phyloP scores from a whole-genome alignment of 768 basidiomycete genomes.

The Rhodotorula sphaerocarpa region DNA sequence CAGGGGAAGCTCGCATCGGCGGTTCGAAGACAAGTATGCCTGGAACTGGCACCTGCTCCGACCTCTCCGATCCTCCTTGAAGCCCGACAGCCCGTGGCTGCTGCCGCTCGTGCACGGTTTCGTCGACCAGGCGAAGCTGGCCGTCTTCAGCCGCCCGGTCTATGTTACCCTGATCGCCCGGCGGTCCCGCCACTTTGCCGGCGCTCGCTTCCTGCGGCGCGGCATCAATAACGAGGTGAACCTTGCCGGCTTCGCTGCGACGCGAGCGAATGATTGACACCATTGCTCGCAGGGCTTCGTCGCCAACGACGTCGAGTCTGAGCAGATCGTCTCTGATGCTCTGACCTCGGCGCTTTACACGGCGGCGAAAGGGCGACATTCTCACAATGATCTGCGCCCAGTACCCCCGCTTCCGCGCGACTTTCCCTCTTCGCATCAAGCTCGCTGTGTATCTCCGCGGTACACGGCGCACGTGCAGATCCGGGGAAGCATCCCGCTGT shows the following conservation, averaged over 20 bases:
- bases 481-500: constrained; percentile 88
- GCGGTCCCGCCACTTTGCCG: constrained; percentile 87
- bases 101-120: constrained; percentile 89
- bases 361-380: not conserved
- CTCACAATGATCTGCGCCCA: not conserved
- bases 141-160: constrained; percentile 76
- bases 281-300: constrained; percentile 72
- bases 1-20: not conserved
- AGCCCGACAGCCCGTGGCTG: constrained; percentile 65
- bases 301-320: constrained; percentile 97
- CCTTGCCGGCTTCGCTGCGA: not conserved
- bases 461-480: constrained; percentile 93
- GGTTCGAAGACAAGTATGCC: constrained; percentile 79
- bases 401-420: constrained; percentile 42
- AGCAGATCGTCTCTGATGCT: constrained; percentile 90
- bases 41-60: constrained; percentile 90
- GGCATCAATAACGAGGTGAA: constrained; percentile 84
- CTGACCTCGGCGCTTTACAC: constrained; percentile 66
- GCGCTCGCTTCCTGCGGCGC: constrained; percentile 84
- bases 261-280: constrained; percentile 1
- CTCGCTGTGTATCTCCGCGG: constrained; percentile 52
- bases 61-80: constrained; percentile 53
- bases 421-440: not conserved
- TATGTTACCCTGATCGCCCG: constrained; percentile 93
- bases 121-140: constrained; percentile 94